Percentiles rank a stretch among this genome's conserved stretches.
Conservation (phyloP, 352 stramenopile genomes). For the Pythium oligandrum region DNA sequence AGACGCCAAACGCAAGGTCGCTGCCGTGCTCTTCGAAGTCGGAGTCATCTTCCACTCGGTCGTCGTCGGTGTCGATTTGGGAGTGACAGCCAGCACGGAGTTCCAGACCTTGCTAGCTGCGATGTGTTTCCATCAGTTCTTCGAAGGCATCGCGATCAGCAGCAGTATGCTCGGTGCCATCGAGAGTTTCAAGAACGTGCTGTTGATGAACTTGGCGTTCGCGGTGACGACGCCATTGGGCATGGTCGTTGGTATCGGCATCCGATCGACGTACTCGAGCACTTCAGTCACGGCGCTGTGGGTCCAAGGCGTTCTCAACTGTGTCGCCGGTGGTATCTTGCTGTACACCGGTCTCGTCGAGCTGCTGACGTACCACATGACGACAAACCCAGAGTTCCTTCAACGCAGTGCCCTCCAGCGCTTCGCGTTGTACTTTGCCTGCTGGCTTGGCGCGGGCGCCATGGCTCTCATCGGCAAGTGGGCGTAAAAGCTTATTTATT, state of each 20-base stretch:
- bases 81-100: constrained; percentile 34
- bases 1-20: constrained; percentile 32
- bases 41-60: constrained; percentile 64
- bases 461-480: constrained; percentile 74
- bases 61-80: constrained; percentile 61
- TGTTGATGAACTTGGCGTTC: constrained; percentile 48
- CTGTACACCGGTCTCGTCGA: constrained; percentile 66
- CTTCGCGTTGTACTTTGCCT: constrained; percentile 34
- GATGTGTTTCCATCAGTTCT: constrained; percentile 77
- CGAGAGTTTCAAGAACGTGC: constrained; percentile 29
- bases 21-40: constrained; percentile 46
- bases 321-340: constrained; percentile 60
- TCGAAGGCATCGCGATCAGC: constrained; percentile 60
- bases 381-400: constrained; percentile 56
- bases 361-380: constrained; percentile 71
- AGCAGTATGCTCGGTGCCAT: constrained; percentile 35
- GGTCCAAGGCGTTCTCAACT: constrained; percentile 60
- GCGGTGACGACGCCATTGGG: constrained; percentile 50
- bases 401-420: constrained; percentile 23
- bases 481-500: too few species aligned
- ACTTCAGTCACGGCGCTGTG: constrained; percentile 43
- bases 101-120: constrained; percentile 62
- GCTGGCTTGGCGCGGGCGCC: constrained; percentile 46
- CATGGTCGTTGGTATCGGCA: constrained; percentile 49
- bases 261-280: constrained; percentile 44